These are phyloP conservation scores for Camelina hispida DNA, from an alignment of 345 rosid genomes.

Conservation along the genomic window DNA sequence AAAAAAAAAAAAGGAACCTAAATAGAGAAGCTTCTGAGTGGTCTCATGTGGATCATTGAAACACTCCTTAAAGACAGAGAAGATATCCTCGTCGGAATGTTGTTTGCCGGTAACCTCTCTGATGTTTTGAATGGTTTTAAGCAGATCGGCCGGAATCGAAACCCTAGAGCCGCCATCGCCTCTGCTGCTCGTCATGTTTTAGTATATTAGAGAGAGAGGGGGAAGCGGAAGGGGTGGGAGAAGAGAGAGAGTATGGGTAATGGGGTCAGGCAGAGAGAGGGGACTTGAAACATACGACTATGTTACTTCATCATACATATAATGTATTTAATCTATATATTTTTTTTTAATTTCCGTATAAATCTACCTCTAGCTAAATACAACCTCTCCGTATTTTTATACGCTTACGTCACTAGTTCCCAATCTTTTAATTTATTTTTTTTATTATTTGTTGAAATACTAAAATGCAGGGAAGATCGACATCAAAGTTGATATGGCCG, in stretches of 20 bases:
- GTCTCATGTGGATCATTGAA: conserved; percentile 89
- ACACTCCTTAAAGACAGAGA: conserved; percentile 66
- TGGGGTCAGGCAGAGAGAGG: neutral
- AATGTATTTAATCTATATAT: too few species aligned
- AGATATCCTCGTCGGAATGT: conserved; percentile 87
- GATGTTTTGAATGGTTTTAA: conserved; percentile 64
- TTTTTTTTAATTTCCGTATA: conserved; percentile 12
- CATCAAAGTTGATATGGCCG: conserved; percentile 80
- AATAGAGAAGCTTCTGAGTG: conserved; percentile 68
- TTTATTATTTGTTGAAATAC: too few species aligned
- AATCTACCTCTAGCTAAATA: neutral
- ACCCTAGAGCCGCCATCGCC: conserved; percentile 58
- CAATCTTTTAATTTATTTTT: neutral
- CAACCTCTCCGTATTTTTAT: conserved; percentile 7
- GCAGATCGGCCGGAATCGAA: conserved; percentile 61
- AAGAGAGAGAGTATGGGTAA: neutral
- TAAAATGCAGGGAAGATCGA: rapidly evolving
- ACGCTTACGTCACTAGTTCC: neutral
- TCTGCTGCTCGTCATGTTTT: conserved; percentile 55
- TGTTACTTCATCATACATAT: too few species aligned
- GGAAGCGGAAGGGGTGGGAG: conserved; percentile 12
- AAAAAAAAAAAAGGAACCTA: conserved; percentile 53
- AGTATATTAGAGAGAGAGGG: neutral
- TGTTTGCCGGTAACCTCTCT: conserved; percentile 77
- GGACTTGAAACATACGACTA: conserved; percentile 14